phyloP scores from a whole-genome alignment of 2,329 filamentous ascomycete species.

The Exophiala lecanii-corni region DNA sequence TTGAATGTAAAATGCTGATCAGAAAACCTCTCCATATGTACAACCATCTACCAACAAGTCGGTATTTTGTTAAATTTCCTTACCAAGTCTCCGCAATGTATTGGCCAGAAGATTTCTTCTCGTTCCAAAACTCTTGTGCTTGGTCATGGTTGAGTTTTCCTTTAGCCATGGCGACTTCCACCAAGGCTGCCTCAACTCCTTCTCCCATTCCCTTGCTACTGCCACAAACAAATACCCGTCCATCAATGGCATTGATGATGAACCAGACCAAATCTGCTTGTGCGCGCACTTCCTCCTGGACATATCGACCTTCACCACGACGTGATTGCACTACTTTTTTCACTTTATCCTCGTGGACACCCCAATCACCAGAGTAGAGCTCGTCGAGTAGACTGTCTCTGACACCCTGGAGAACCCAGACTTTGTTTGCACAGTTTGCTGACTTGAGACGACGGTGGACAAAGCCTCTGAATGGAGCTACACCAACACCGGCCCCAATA shows the following conservation, averaged over 20 bases:
- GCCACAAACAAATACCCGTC: slow-evolving; percentile 92
- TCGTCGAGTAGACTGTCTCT: slow-evolving; percentile 94
- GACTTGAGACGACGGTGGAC: slow-evolving; percentile 91
- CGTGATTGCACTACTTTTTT: slow-evolving; percentile 76
- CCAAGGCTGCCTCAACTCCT: slow-evolving; percentile 79
- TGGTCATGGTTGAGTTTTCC: slow-evolving; percentile 79
- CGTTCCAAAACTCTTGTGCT: slow-evolving; percentile 79
- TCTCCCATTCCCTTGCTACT: slow-evolving; percentile 97
- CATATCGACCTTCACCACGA: slow-evolving; percentile 77
- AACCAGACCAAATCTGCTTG: slow-evolving; percentile 98
- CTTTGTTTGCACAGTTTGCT: slow-evolving; percentile 94
- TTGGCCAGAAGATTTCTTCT: slow-evolving; percentile 88
- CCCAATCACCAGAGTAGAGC: slow-evolving; percentile 94
- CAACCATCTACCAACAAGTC: no score
- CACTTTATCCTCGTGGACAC: slow-evolving; percentile 81
- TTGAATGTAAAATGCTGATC: no score
- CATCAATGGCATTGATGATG: slow-evolving; percentile 93
- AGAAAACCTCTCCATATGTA: no score
- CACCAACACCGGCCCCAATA: slow-evolving; percentile 92
- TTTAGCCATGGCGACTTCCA: slow-evolving; percentile 90
- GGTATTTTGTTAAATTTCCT: no score
- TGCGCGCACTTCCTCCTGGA: slow-evolving; percentile 87
- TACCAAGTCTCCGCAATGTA: slow-evolving; percentile 69
- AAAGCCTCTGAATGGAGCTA: slow-evolving; percentile 96
- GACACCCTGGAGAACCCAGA: slow-evolving; percentile 91